phyloP scores from a whole-genome alignment of 2,329 filamentous ascomycete genomes.

The Aureobasidium vineae region DNA sequence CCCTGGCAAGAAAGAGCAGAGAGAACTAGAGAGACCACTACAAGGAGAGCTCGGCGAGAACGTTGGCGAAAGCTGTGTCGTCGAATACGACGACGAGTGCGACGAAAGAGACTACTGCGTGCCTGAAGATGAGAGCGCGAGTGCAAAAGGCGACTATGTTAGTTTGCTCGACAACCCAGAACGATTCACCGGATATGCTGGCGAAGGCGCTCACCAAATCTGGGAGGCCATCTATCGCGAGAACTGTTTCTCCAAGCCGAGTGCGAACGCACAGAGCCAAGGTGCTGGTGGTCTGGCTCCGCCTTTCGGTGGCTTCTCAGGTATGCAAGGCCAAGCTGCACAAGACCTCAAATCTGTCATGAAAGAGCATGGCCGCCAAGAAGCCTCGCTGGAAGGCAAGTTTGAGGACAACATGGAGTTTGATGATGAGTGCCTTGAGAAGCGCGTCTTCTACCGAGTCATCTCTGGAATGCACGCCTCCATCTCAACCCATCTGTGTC shows the following conservation, averaged over 20 bases:
- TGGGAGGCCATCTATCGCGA: slow-evolving; percentile 97
- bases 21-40: slow-evolving; percentile 69
- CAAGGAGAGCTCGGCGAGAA: slow-evolving; percentile 78
- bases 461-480: slow-evolving; percentile 98
- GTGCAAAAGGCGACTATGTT: slow-evolving; percentile 91
- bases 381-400: slow-evolving; percentile 49
- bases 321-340: slow-evolving; percentile 54
- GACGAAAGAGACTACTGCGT: slow-evolving; percentile 97
- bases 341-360: slow-evolving; percentile 62
- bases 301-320: slow-evolving; percentile 46
- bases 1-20: slow-evolving; percentile 71
- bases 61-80: slow-evolving; percentile 92
- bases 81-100: slow-evolving; percentile 96
- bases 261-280: slow-evolving; percentile 34
- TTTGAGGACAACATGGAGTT: slow-evolving; percentile 66
- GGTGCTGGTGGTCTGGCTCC: slow-evolving; percentile 31
- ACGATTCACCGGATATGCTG: slow-evolving; percentile 90
- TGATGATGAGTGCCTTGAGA: slow-evolving; percentile 93
- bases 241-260: slow-evolving; percentile 74
- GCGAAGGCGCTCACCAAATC: slow-evolving; percentile 79
- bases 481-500: slow-evolving; percentile 94
- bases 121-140: slow-evolving; percentile 85
- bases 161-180: slow-evolving; percentile 92
- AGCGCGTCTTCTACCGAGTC: slow-evolving; percentile 96
- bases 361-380: slow-evolving; percentile 58